Evolutionary conservation across 345 rosid species (phyloP).

Genomic region (Acer campestre): DNA sequence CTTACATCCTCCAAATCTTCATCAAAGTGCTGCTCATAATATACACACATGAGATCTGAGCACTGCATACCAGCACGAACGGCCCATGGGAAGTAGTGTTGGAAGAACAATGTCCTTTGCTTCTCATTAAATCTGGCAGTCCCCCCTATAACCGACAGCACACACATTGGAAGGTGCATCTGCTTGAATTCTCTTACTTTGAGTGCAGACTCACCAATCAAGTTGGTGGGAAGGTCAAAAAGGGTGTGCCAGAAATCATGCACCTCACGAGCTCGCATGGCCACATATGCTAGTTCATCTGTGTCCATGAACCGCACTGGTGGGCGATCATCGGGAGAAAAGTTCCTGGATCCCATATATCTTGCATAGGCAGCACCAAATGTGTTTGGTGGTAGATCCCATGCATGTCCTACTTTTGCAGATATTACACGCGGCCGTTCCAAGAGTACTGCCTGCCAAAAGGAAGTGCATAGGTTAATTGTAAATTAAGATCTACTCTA

Average conservation of each 20-base stretch:
- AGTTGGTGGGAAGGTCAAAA: conserved; percentile 68
- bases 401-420: conserved; percentile 60
- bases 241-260: conserved; percentile 88
- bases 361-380: conserved; percentile 85
- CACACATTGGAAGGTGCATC: conserved; percentile 78
- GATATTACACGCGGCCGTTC: conserved; percentile 72
- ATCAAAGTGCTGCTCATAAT: conserved; percentile 65
- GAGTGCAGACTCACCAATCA: conserved; percentile 70
- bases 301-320: conserved; percentile 82
- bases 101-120: conserved; percentile 62
- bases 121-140: conserved; percentile 61
- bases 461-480: background rate
- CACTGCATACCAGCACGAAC: conserved; percentile 52
- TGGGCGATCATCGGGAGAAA: conserved; percentile 75
- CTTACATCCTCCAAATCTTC: conserved; percentile 74
- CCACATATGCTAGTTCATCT: conserved; percentile 66
- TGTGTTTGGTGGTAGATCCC: conserved; percentile 72
- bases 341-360: conserved; percentile 87
- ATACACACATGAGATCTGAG: conserved; percentile 67
- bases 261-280: conserved; percentile 73
- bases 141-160: conserved; percentile 66
- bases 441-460: conserved; percentile 55
- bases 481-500: background rate
- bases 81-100: conserved; percentile 77
- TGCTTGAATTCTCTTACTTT: conserved; percentile 80